These are phyloP conservation scores for Fusarium torulosum DNA, from an alignment of 2,329 filamentous ascomycete species.

Conservation along the genomic window DNA sequence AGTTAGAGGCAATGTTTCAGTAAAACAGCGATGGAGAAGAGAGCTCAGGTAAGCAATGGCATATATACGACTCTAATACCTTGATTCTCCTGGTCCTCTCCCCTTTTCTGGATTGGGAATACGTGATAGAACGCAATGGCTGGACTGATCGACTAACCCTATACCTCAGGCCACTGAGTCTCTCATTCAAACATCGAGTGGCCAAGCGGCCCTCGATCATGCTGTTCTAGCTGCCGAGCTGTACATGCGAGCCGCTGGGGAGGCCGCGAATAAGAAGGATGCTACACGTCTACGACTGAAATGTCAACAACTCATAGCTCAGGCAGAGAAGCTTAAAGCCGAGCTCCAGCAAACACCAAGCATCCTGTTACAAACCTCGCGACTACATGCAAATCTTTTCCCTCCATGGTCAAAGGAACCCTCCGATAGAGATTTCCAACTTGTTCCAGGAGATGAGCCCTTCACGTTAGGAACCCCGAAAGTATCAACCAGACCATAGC, in stretches of 20 bases:
- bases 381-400: constrained; percentile 84
- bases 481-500: not conserved
- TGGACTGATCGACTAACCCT: constrained; percentile 14
- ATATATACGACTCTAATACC: not conserved
- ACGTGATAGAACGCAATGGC: not conserved
- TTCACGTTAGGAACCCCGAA: constrained; percentile 70
- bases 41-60: constrained; percentile 52
- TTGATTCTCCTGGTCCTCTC: too few relatives aligned
- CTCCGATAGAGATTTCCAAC: constrained; percentile 70
- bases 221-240: constrained; percentile 83
- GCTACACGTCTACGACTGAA: constrained; percentile 75
- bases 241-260: constrained; percentile 80
- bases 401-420: constrained; percentile 84
- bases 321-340: constrained; percentile 81
- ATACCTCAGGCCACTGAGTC: constrained; percentile 55
- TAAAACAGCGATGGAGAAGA: constrained; percentile 53
- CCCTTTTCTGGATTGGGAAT: not conserved
- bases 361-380: constrained; percentile 81
- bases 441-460: constrained; percentile 59
- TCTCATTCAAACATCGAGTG: constrained; percentile 52
- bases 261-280: constrained; percentile 71
- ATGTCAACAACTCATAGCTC: constrained; percentile 76
- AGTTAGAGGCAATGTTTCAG: constrained; percentile 43
- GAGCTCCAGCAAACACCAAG: constrained; percentile 31
- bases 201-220: constrained; percentile 74